Evolutionary conservation across 2,329 filamentous ascomycete species (phyloP).

Genomic region (Pestalotiopsis sp.): DNA sequence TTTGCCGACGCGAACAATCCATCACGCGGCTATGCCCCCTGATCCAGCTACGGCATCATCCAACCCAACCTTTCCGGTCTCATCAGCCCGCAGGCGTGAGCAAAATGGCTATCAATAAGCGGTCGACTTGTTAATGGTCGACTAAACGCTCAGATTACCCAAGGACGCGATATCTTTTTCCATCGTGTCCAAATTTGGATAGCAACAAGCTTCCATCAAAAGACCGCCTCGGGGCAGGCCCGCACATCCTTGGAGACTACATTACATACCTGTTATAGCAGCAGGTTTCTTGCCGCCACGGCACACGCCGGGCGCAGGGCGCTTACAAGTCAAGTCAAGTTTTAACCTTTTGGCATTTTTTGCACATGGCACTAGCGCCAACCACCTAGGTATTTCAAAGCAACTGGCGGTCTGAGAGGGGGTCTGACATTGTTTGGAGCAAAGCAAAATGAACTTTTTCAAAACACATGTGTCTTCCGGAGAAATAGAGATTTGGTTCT

Average conservation of each 20-base stretch:
- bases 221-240: not conserved
- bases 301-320: not conserved
- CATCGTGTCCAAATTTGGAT: not conserved
- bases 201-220: not conserved
- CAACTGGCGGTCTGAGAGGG: not conserved
- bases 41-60: not conserved
- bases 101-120: not conserved
- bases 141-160: not conserved
- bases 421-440: not conserved
- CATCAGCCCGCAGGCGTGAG: not conserved
- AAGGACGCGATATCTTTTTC: not conserved
- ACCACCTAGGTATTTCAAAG: not conserved
- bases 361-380: not conserved
- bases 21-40: conserved; percentile 5
- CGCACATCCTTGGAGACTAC: not conserved
- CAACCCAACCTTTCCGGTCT: not conserved
- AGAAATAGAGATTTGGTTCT: not conserved
- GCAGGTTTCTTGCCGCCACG: conserved; percentile 3
- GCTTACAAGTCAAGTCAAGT: conserved; percentile 1
- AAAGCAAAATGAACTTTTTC: not conserved
- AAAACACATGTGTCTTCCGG: not conserved
- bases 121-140: not conserved
- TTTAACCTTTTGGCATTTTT: not conserved
- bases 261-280: not conserved
- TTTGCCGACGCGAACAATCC: not conserved